Evolutionary conservation across 345 rosid species (phyloP).

Genomic region (Ceriops zippeliana): DNA sequence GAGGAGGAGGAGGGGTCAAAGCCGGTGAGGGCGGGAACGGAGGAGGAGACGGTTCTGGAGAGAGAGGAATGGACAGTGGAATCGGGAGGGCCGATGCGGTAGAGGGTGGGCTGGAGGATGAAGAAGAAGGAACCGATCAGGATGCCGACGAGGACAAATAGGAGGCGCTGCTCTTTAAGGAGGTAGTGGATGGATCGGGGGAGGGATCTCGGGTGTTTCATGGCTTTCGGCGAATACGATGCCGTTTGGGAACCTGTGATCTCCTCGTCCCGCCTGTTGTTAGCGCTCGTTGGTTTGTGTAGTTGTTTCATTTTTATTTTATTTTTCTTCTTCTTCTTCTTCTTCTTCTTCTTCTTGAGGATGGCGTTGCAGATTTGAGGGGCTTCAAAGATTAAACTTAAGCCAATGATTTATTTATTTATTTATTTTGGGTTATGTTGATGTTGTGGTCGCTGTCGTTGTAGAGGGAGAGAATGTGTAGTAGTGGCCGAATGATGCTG

Average conservation of each 20-base stretch:
- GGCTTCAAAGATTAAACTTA: too few species aligned
- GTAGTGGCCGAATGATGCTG: too few species aligned
- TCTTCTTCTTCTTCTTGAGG: too few species aligned
- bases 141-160: slow-evolving; percentile 90
- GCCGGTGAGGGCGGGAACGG: slow-evolving; percentile 7
- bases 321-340: too few species aligned
- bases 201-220: slow-evolving; percentile 68
- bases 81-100: slow-evolving; percentile 55
- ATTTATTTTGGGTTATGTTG: too few species aligned
- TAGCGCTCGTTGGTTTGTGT: slow-evolving; percentile 67
- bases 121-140: slow-evolving; percentile 91
- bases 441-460: too few species aligned
- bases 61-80: slow-evolving; percentile 23
- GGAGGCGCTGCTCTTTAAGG: slow-evolving; percentile 79
- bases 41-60: slow-evolving; percentile 32
- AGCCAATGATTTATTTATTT: too few species aligned
- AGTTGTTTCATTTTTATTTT: slow-evolving; percentile 61
- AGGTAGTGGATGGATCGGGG: slow-evolving; percentile 84
- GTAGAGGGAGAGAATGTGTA: too few species aligned
- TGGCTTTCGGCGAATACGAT: slow-evolving; percentile 62
- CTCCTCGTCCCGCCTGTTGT: slow-evolving; percentile 59
- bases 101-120: slow-evolving; percentile 85
- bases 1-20: slow-evolving; percentile 5
- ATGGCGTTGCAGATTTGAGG: too few species aligned
- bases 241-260: slow-evolving; percentile 36